Evolutionary conservation across 768 basidiomycete genomes (phyloP).

Genomic region (Rhodotorula sphaerocarpa): DNA sequence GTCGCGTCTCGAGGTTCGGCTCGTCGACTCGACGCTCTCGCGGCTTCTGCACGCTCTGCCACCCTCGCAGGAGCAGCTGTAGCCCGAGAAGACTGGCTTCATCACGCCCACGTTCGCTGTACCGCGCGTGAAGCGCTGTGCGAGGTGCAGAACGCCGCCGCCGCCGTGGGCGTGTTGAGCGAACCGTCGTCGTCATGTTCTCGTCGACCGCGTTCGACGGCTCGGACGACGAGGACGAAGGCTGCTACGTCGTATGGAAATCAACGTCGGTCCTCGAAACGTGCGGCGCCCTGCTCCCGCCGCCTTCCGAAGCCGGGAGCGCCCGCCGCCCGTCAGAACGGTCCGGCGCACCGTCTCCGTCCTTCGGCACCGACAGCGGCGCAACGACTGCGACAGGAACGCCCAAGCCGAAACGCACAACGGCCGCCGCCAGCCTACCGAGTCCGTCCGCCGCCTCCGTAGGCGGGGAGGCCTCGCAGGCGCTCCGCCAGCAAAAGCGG

Average conservation of each 20-base stretch:
- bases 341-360: conserved; percentile 7
- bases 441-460: not conserved
- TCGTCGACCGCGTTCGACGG: not conserved
- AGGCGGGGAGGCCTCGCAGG: not conserved
- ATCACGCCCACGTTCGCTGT: too few relatives aligned
- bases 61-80: too few relatives aligned
- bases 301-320: too few relatives aligned
- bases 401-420: conserved; percentile 11
- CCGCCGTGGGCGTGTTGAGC: not conserved
- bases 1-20: too few relatives aligned
- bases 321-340: not conserved
- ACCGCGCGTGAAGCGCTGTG: too few relatives aligned
- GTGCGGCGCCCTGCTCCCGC: not conserved
- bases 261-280: not conserved
- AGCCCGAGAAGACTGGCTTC: too few relatives aligned
- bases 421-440: not conserved
- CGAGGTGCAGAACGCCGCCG: not conserved
- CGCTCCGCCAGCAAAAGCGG: conserved; percentile 3
- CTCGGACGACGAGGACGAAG: conserved; percentile 3
- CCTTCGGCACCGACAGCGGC: conserved; percentile 8
- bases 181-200: not conserved
- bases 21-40: too few relatives aligned
- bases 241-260: conserved; percentile 16
- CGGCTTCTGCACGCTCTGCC: too few relatives aligned
- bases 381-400: not conserved